Conservation (phyloP, 192 early-diverging fungal genomes). For the Rhizoclosmatium globosum region DNA sequence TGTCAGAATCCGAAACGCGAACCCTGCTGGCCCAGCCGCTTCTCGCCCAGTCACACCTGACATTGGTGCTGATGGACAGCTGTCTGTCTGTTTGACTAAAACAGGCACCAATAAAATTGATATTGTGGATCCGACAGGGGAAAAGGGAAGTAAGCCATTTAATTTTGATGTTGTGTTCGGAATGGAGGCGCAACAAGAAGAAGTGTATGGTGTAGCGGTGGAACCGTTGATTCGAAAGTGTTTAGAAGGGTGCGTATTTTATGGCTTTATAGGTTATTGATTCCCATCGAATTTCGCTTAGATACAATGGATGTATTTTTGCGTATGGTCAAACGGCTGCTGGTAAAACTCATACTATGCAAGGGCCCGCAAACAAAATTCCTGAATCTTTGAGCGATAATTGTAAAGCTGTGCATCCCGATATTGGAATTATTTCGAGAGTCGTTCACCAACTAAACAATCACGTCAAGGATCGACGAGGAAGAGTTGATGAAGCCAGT, state of each 20-base stretch:
- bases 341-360: constrained; percentile 61
- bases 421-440: constrained; percentile 37
- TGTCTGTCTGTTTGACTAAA: neutral
- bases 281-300: too few species aligned
- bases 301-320: constrained; percentile 56
- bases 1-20: constrained; percentile 1
- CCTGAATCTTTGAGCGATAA: constrained; percentile 36
- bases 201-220: constrained; percentile 45
- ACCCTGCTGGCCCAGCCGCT: neutral
- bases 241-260: constrained; percentile 36
- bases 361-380: constrained; percentile 33
- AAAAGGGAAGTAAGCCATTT: constrained; percentile 36
- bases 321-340: constrained; percentile 57
- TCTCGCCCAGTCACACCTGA: neutral
- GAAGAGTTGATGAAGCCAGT: constrained; percentile 29
- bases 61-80: neutral
- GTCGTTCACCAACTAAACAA: constrained; percentile 39
- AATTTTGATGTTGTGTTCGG: constrained; percentile 53
- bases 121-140: constrained; percentile 18
- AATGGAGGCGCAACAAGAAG: constrained; percentile 46
- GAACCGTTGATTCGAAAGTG: constrained; percentile 50
- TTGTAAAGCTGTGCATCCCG: constrained; percentile 24
- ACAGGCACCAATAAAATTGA: constrained; percentile 20
- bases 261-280: too few species aligned
- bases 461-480: constrained; percentile 33